Percentiles rank a stretch among this genome's conserved stretches.
Evolutionary conservation across 371 early-diverging fungal genomes (phyloP).

Genomic region (Apophysomyces trapeziformis): DNA sequence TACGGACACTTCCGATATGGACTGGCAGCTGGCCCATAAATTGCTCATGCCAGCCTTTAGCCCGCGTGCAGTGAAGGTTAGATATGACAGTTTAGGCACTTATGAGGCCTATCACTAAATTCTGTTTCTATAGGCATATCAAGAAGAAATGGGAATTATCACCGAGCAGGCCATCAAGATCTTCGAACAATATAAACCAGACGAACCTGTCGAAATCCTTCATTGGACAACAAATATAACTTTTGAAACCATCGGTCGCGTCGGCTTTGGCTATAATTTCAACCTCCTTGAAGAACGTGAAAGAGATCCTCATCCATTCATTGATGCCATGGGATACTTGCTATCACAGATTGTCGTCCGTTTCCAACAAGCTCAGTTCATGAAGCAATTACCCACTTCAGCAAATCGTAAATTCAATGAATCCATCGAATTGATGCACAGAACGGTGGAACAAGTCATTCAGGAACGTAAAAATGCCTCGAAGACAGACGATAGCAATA

Average conservation of each 20-base stretch:
- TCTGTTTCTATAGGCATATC: constrained; percentile 21
- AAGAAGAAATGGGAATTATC: constrained; percentile 27
- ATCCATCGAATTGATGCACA: constrained; percentile 25
- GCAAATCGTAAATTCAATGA: constrained; percentile 19
- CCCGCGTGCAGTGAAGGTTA: constrained; percentile 42
- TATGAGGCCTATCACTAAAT: not conserved
- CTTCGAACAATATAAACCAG: constrained; percentile 20
- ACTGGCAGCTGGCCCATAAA: constrained; percentile 57
- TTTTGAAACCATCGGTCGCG: constrained; percentile 36
- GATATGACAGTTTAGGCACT: not conserved
- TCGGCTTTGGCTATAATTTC: constrained; percentile 51
- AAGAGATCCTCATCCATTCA: constrained; percentile 36
- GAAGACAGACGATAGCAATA: constrained; percentile 14
- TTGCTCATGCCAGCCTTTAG: constrained; percentile 54
- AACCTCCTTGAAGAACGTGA: constrained; percentile 35
- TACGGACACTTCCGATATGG: constrained; percentile 36
- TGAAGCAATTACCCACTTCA: constrained; percentile 35
- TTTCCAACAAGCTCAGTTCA: constrained; percentile 21
- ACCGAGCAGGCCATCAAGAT: constrained; percentile 23
- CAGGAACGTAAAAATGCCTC: constrained; percentile 14
- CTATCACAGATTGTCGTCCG: constrained; percentile 30
- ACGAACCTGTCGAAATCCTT: constrained; percentile 25
- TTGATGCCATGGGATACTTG: constrained; percentile 43
- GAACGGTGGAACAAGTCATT: constrained; percentile 30
- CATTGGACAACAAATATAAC: constrained; percentile 47